Percentiles rank a stretch among this genome's conserved stretches.
Evolutionary conservation across 2,329 filamentous ascomycete genomes (phyloP).

Genomic region (Teratosphaeria viscida): DNA sequence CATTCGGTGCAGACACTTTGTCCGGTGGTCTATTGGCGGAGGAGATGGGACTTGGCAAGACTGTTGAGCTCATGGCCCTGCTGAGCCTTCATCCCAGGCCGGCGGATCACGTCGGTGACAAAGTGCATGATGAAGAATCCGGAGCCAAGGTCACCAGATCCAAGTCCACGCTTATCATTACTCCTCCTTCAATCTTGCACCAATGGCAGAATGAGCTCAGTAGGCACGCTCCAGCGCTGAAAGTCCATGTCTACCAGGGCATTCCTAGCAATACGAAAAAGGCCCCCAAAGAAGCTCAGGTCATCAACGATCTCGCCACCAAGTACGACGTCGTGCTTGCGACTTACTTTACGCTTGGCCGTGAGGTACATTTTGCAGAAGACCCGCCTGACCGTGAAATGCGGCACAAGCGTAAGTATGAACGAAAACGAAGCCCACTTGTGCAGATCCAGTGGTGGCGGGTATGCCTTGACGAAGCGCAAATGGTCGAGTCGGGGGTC

Average conservation of each 20-base stretch:
- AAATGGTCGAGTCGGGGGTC: slow-evolving; percentile 87
- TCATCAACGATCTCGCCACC: slow-evolving; percentile 37
- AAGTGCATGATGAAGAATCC: slow-evolving; percentile 29
- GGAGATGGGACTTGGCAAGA: slow-evolving; percentile 78
- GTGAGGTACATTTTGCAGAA: slow-evolving; percentile 68
- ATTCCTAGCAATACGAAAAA: slow-evolving; percentile 28
- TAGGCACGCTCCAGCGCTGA: slow-evolving; percentile 46
- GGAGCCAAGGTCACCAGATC: slow-evolving; percentile 39
- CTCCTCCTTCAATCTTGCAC: slow-evolving; percentile 49
- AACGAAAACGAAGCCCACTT: slow-evolving; percentile 65
- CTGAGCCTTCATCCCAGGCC: slow-evolving; percentile 51
- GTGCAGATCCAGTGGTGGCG: slow-evolving; percentile 82
- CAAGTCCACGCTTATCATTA: slow-evolving; percentile 52
- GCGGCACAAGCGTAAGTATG: slow-evolving; percentile 34
- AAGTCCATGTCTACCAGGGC: slow-evolving; percentile 45
- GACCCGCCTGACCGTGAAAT: slow-evolving; percentile 62
- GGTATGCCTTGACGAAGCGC: slow-evolving; percentile 63
- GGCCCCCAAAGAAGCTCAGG: slow-evolving; percentile 24
- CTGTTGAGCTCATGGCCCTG: slow-evolving; percentile 62
- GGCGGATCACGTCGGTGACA: slow-evolving; percentile 11
- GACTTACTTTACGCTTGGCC: slow-evolving; percentile 59
- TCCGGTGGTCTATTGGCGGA: slow-evolving; percentile 61
- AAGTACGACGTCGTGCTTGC: slow-evolving; percentile 49
- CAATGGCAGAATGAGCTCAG: slow-evolving; percentile 54
- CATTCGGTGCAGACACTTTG: slow-evolving; percentile 31